Evolutionary conservation across 2,329 filamentous ascomycete genomes (phyloP).

Genomic region (Didymellaceae sp.): DNA sequence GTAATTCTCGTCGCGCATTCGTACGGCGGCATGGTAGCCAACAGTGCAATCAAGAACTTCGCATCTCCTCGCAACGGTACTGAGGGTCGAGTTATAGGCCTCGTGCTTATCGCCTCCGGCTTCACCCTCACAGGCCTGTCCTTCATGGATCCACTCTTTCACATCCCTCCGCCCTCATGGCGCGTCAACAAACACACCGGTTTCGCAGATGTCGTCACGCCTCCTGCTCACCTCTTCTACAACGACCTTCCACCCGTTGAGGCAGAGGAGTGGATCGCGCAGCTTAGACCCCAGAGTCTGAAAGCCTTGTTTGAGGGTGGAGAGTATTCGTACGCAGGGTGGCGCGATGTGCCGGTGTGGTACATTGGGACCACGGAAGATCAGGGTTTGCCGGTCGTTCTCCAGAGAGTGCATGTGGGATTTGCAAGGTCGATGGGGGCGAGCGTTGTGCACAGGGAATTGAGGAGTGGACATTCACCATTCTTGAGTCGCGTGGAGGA

Average conservation of each 20-base stretch:
- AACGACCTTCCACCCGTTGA: constrained; percentile 58
- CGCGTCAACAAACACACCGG: constrained; percentile 42
- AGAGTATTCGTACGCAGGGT: constrained; percentile 55
- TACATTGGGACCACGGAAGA: not conserved
- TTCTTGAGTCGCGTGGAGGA: constrained; percentile 57
- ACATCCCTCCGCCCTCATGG: constrained; percentile 20
- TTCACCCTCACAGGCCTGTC: constrained; percentile 23
- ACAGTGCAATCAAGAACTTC: constrained; percentile 56
- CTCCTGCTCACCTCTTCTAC: constrained; percentile 56
- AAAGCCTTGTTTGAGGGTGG: constrained; percentile 56
- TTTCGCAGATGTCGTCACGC: constrained; percentile 48
- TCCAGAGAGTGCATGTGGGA: constrained; percentile 34
- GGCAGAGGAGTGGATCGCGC: constrained; percentile 51
- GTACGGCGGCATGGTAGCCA: constrained; percentile 57
- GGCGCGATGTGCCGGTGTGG: constrained; percentile 40
- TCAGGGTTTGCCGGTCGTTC: not conserved
- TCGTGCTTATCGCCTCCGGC: constrained; percentile 25
- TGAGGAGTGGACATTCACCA: constrained; percentile 57
- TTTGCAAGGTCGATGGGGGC: constrained; percentile 50
- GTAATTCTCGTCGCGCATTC: constrained; percentile 59
- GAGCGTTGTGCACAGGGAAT: constrained; percentile 49
- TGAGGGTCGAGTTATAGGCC: constrained; percentile 16
- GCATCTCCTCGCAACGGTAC: not conserved
- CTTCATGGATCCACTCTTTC: constrained; percentile 23
- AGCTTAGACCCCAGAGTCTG: constrained; percentile 52